A percentile compares a stretch with the other conserved stretches of the same genome.
Conservation (phyloP, 345 rosid species). For the Geranium brycei region DNA sequence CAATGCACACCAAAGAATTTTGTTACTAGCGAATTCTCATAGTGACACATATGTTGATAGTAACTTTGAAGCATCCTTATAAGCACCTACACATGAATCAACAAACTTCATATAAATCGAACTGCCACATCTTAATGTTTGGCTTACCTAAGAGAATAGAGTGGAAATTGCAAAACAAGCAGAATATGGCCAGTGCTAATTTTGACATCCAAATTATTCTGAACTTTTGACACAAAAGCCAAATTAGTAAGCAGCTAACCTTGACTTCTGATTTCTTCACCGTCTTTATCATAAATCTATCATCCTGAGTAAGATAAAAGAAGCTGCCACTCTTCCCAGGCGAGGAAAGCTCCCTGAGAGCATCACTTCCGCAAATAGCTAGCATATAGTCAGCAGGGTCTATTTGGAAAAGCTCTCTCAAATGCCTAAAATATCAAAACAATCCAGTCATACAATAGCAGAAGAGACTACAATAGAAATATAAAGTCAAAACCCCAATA, state of each 20-base stretch:
- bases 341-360: constrained; percentile 90
- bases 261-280: constrained; percentile 97
- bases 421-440: constrained; percentile 30
- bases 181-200: not conserved
- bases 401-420: constrained; percentile 73
- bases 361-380: constrained; percentile 91
- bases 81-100: constrained; percentile 49
- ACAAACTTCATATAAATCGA: not conserved
- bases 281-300: constrained; percentile 39
- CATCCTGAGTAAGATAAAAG: constrained; percentile 95
- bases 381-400: constrained; percentile 97
- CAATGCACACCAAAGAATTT: constrained; percentile 94
- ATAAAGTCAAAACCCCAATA: no score
- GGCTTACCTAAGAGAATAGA: constrained; percentile 7
- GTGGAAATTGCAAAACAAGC: constrained; percentile 10
- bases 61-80: constrained; percentile 89
- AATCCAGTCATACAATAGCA: constrained; percentile 1
- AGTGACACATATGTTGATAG: constrained; percentile 51
- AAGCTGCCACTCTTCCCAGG: constrained; percentile 99
- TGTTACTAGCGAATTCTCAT: constrained; percentile 78
- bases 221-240: constrained; percentile 2
- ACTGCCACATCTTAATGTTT: not conserved
- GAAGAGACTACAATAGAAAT: not conserved
- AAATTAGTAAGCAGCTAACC: constrained; percentile 47
- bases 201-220: constrained; percentile 1